phyloP scores from a whole-genome alignment of 108 stramenopile species.

The Skeletonema menzelii region DNA sequence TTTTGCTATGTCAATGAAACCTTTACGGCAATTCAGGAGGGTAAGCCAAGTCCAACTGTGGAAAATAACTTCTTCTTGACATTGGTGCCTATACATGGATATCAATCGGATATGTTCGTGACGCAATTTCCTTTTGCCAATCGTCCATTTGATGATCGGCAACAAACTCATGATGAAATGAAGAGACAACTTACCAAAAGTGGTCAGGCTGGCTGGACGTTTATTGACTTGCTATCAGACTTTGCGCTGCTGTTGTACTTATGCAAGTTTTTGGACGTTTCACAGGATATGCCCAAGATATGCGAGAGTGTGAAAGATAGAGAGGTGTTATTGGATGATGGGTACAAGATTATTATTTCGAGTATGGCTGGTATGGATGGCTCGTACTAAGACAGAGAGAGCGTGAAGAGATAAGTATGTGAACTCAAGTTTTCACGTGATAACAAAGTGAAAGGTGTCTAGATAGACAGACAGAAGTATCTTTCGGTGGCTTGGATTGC shows the following conservation, averaged over 20 bases:
- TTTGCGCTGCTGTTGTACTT: slow-evolving; percentile 93
- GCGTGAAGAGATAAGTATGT: neutral
- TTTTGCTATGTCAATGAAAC: slow-evolving; percentile 91
- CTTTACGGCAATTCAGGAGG: slow-evolving; percentile 97
- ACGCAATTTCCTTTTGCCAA: slow-evolving; percentile 86
- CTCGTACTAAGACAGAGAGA: slow-evolving; percentile 21
- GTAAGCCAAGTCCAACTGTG: slow-evolving; percentile 88
- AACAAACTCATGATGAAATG: slow-evolving; percentile 82
- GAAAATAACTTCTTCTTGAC: slow-evolving; percentile 96
- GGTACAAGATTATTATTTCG: slow-evolving; percentile 89
- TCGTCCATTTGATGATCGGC: slow-evolving; percentile 73
- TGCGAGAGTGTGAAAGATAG: slow-evolving; percentile 82
- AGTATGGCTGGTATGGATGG: slow-evolving; percentile 85
- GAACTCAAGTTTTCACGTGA: no score
- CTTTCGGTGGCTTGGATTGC: no score
- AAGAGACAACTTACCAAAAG: slow-evolving; percentile 86
- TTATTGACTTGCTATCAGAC: slow-evolving; percentile 90
- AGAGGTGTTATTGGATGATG: slow-evolving; percentile 83
- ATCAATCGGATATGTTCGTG: slow-evolving; percentile 86
- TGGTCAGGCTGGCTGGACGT: slow-evolving; percentile 88
- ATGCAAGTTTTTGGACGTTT: slow-evolving; percentile 76
- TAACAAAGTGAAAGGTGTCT: no score
- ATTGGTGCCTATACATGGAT: slow-evolving; percentile 92
- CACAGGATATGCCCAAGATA: slow-evolving; percentile 81
- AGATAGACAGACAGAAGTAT: no score